Base-by-base conservation (phyloP, 176 grass and related monocot genomes). In the Dactylis glomerata region DNA sequence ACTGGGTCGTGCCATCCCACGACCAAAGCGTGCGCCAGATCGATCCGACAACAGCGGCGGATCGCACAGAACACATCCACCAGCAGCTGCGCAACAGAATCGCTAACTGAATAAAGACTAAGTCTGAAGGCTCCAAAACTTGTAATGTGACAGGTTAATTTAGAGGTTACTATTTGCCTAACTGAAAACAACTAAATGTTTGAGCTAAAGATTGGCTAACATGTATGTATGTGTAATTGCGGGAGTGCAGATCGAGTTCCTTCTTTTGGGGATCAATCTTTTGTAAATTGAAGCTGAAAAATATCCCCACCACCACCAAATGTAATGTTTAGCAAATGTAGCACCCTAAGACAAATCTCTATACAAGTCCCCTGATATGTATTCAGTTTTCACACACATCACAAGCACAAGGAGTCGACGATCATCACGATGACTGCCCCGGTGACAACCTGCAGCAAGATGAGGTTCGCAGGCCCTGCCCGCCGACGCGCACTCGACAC, bases 371-470 rank as follows among this genome's bases (percentile, higher is more conserved):
- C 12, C 19, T 1, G 20, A n/a, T n/a, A n/a, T n/a, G n/a, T n/a
- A 36, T 20, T 7, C 17, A 6, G 24, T 38, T 46, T 73, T 58
- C 32, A 45, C 26, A 68, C 73, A 31, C 31, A 82, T 86, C 71
- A 86, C 69, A 82, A 68, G 64, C 68, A 52, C 50, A 76, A 70
- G 49, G 50, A 83, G 46, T 92, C 5, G 37, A 86, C 24, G 0
- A 47, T 8, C 12, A 52, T 34, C 0, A 77, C 73, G 17, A 91
- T 67, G 61, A 73, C 81, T 27, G 64, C 77, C 13, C 41, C 80
- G 23, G 89, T 17, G 64, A 55, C 27, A 40, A 80, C 14, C 82
- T 68, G 79, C 10, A 30, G 24, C n/a, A n/a, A n/a, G n/a, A n/a
- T n/a, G 51, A 87, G 59, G 22, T 52, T 79, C 9, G 61, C 2